A percentile compares a stretch with the other conserved stretches of the same genome.
phyloP scores from a whole-genome alignment of 768 basidiomycete species.

The Hygrocybe punicea region DNA sequence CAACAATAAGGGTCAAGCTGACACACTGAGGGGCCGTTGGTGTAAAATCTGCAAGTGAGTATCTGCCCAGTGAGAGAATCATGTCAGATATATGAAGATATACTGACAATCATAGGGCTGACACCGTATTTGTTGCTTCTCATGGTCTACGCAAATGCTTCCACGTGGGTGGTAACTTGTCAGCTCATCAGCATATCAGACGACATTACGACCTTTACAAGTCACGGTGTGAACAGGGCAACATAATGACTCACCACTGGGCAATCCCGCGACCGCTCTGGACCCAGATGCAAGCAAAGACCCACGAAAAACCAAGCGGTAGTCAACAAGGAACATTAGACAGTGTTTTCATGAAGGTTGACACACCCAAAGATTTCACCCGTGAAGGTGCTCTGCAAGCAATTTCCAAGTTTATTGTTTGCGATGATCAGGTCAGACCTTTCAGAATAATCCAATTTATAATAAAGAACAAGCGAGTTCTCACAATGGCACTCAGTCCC shows the following conservation, averaged over 20 bases:
- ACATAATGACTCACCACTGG: background rate
- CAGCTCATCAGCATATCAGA: conserved; percentile 10
- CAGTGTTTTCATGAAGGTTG: background rate
- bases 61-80: no score
- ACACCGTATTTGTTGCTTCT: background rate
- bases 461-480: background rate
- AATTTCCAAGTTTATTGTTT: no score
- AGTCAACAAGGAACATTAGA: background rate
- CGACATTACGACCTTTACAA: conserved; percentile 14
- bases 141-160: conserved; percentile 7
- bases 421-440: conserved; percentile 21
- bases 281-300: background rate
- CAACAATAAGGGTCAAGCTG: background rate
- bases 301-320: background rate
- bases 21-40: conserved; percentile 2
- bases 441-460: no score
- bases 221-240: conserved; percentile 1
- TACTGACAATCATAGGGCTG: background rate
- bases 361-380: conserved; percentile 7
- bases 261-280: conserved; percentile 4
- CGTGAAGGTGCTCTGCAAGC: conserved; percentile 7
- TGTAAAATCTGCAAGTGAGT: conserved; percentile 11
- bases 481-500: conserved; percentile 6
- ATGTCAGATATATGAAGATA: background rate
- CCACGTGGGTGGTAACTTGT: conserved; percentile 12